Evolutionary conservation across 2,329 filamentous ascomycete genomes (phyloP), one percentile per base, ranked within the genome.

Genomic region (Sclerotiophoma versabilis): DNA sequence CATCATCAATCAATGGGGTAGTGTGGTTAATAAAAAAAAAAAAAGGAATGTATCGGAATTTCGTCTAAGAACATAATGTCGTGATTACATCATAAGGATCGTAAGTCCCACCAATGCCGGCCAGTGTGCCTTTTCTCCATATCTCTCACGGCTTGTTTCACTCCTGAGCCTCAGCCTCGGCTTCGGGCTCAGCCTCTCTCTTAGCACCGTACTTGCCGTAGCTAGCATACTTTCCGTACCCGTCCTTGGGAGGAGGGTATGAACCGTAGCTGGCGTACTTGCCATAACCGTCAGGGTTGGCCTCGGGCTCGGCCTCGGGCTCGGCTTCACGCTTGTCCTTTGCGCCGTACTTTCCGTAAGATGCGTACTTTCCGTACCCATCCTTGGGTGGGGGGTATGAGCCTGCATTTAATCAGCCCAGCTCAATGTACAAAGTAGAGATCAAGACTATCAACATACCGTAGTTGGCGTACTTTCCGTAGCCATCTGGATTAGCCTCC

Each of bases 401-500:
- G 42, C 57, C 62, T 48, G 48, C 49, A 7, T 19, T 29, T 6
- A 30, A 6, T 53, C 36, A 14, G 54, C 26, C 5, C 46, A 14
- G n/a, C 23, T 19, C 2, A 19, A 5, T 9, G 7, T 17, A 19
- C 10, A 11, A 25, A 17, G 26, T 9, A 50, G 17, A 14, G 2
- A 15, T 49, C 9, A 26, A 4, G 12, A 14, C n/a, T n/a, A n/a
- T n/a, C 12, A 5, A 3, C 15, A 11, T 43, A 7, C 54, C 62
- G 39, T 66, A 66, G 23, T 33, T 26, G 25, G 54, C 59, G 22
- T 66, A 66, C 8, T 42, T 34, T 3, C 58, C 59, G 25, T 67
- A 59, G 22, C 32, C 41, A 2, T 44, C 46, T 8, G 52, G 43
- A 4, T 42, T 29, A 17, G 14, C 44, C 46, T 41, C 37, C 6